Conservation (phyloP, 75 land plant genomes). For the Azolla pinnata region DNA sequence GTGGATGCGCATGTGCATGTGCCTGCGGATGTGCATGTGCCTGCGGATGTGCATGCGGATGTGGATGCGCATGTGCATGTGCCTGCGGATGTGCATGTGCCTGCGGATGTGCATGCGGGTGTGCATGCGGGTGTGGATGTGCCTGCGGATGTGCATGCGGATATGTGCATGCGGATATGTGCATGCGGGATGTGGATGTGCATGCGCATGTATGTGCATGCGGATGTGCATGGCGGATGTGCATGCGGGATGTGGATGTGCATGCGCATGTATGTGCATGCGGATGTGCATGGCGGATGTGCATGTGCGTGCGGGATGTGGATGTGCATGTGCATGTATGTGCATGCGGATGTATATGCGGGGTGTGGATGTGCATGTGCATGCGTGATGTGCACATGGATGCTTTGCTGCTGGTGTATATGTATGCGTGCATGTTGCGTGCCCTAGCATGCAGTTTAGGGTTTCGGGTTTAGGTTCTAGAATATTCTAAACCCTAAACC, state of each 20-base stretch:
- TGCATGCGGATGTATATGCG: too few relatives aligned
- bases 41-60: background rate
- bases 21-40: background rate
- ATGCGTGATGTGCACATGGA: background rate
- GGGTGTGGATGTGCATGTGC: background rate
- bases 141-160: background rate
- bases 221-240: background rate
- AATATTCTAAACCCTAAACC: too few relatives aligned
- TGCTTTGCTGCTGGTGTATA: background rate
- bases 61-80: background rate
- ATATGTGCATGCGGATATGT: background rate
- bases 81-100: background rate
- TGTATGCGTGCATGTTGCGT: constrained; percentile 5
- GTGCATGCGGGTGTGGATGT: background rate
- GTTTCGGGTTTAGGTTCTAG: too few relatives aligned
- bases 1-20: background rate
- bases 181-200: too few relatives aligned
- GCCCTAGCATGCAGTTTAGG: too few relatives aligned
- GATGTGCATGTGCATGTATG: background rate
- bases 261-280: background rate
- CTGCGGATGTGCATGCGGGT: background rate
- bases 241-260: background rate
- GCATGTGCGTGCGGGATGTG: background rate
- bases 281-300: background rate
- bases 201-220: constrained; percentile 3